Percentiles rank a stretch among this genome's conserved stretches.
Conservation (phyloP, 1,284 basidiomycete genomes). For the Trichosporon sp. region DNA sequence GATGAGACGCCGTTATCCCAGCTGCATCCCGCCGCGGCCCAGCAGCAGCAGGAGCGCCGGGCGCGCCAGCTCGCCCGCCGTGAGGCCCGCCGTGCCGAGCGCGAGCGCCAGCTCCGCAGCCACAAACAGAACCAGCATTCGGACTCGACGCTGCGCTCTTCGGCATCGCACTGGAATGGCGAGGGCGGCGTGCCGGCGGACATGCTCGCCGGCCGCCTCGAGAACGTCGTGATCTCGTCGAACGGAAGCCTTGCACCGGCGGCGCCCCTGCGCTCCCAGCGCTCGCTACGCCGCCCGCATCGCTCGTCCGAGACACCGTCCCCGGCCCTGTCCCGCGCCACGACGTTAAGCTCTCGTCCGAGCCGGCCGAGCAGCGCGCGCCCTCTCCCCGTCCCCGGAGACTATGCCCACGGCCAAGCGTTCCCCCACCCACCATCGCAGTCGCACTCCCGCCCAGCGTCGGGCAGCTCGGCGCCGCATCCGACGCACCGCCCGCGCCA, state of each 20-base stretch:
- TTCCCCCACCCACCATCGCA: background rate
- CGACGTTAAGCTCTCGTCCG: background rate
- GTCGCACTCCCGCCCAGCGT: background rate
- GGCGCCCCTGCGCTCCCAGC: background rate
- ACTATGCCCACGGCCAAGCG: background rate
- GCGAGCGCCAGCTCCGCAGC: conserved; percentile 11
- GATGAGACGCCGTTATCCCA: conserved; percentile 41
- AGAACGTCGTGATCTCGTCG: conserved; percentile 19
- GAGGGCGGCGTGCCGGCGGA: conserved; percentile 43
- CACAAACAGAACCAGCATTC: conserved; percentile 10
- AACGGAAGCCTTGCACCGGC: background rate
- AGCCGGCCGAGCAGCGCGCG: conserved; percentile 2
- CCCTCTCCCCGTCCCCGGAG: background rate
- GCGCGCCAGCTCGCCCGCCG: conserved; percentile 10
- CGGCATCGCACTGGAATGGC: conserved; percentile 38
- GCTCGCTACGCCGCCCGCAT: conserved; percentile 1
- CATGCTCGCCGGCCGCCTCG: conserved; percentile 26
- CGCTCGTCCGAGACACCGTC: background rate
- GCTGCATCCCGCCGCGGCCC: conserved; percentile 35
- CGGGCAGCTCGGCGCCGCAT: background rate
- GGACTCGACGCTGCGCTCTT: conserved; percentile 6
- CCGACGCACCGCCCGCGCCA: background rate
- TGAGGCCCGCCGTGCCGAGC: conserved; percentile 15
- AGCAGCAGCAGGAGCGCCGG: conserved; percentile 21
- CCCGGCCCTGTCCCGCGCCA: background rate